These are phyloP conservation scores for Daphne laureola DNA, from an alignment of 441 rosid genomes.

Conservation along the genomic window DNA sequence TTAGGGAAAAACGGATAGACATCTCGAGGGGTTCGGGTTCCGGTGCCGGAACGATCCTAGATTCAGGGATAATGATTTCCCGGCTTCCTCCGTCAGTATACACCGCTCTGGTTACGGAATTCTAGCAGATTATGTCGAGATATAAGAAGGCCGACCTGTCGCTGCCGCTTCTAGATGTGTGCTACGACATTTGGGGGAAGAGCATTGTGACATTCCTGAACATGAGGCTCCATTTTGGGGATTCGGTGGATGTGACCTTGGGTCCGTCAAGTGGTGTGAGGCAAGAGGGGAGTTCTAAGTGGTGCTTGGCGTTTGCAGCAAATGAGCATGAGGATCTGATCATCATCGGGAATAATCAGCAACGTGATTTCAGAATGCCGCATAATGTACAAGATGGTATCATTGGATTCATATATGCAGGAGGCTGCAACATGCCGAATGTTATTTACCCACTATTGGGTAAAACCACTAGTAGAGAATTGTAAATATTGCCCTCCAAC, in stretches of 20 bases:
- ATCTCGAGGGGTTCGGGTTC: conserved; percentile 14
- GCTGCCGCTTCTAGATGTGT: conserved; percentile 33
- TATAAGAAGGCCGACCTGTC: conserved; percentile 24
- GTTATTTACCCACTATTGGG: too few relatives aligned
- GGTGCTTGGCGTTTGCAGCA: conserved; percentile 40
- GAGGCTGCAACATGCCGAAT: too few relatives aligned
- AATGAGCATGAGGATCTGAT: conserved; percentile 12
- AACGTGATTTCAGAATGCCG: conserved; percentile 19
- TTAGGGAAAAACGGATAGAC: conserved; percentile 5
- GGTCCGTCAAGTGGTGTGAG: conserved; percentile 23
- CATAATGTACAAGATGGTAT: too few relatives aligned
- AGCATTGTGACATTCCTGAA: conserved; percentile 24
- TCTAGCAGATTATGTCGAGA: conserved; percentile 25
- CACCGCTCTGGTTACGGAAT: conserved; percentile 22
- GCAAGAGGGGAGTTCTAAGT: conserved; percentile 21
- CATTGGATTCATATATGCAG: too few relatives aligned
- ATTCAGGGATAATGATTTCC: conserved; percentile 47
- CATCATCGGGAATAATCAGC: conserved; percentile 42
- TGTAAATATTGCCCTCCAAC: too few relatives aligned
- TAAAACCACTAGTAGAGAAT: too few relatives aligned
- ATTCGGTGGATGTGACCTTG: conserved; percentile 32
- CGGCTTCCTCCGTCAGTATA: conserved; percentile 37
- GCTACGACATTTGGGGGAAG: conserved; percentile 31
- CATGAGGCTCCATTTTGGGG: conserved; percentile 29
- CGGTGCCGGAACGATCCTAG: conserved; percentile 43